These are phyloP conservation scores for Populus alba DNA, from an alignment of 345 rosid genomes.

Conservation along the genomic window DNA sequence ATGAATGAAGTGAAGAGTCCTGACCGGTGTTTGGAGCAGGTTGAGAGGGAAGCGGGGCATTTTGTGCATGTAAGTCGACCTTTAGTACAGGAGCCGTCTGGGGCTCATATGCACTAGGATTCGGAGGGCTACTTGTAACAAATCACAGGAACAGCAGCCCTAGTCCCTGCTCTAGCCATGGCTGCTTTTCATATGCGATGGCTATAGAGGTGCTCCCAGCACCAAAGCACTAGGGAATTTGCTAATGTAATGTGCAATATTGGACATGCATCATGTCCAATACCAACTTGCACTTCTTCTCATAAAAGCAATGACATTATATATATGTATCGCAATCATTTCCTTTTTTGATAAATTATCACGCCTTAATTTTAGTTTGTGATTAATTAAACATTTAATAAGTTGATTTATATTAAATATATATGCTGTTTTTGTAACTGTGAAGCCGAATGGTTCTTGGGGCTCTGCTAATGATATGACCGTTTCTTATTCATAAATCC, in stretches of 20 bases:
- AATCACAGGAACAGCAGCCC: not conserved
- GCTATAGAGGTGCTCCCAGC: constrained; percentile 2
- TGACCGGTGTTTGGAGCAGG: constrained; percentile 61
- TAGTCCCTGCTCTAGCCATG: constrained; percentile 9
- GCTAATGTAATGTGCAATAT: too few species aligned
- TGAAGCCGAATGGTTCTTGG: too few species aligned
- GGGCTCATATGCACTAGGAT: constrained; percentile 55
- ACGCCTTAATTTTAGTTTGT: too few species aligned
- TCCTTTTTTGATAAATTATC: too few species aligned
- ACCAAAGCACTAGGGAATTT: not conserved
- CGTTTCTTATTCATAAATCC: not conserved
- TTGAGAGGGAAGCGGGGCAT: constrained; percentile 90
- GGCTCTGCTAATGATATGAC: not conserved
- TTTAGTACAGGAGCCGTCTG: constrained; percentile 71
- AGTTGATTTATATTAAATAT: too few species aligned
- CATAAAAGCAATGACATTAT: too few species aligned
- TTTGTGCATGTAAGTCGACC: constrained; percentile 76
- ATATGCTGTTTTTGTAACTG: too few species aligned
- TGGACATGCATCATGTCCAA: too few species aligned
- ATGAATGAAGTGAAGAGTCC: constrained; percentile 76
- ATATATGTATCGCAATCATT: too few species aligned
- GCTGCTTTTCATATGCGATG: constrained; percentile 29
- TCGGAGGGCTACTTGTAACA: not conserved
- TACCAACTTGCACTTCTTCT: too few species aligned
- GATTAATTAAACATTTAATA: too few species aligned